Percentiles rank a stretch among this genome's conserved stretches.
Conservation (phyloP, 352 stramenopile species). For the Pythium myriotylum region DNA sequence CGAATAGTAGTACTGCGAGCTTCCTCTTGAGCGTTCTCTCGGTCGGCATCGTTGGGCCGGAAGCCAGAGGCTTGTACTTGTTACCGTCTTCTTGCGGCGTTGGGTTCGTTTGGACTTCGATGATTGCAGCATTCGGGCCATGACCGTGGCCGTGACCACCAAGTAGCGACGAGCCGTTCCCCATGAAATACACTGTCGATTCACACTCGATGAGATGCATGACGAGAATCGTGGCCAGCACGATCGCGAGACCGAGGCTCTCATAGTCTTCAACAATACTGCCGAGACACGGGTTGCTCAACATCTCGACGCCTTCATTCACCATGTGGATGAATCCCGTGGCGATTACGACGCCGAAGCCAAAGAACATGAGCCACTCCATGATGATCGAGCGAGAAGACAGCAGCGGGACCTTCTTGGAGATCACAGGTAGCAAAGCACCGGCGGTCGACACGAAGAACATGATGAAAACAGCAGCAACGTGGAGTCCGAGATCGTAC, state of each 20-base stretch:
- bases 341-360: conserved; percentile 63
- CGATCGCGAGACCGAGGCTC: conserved; percentile 52
- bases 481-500: conserved; percentile 54
- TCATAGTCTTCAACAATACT: conserved; percentile 53
- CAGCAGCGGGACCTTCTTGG: conserved; percentile 36
- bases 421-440: conserved; percentile 47
- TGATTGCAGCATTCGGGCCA: neutral
- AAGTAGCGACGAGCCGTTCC: conserved; percentile 21
- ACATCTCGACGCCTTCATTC: conserved; percentile 51
- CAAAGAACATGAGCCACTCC: conserved; percentile 56
- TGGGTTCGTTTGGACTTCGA: neutral
- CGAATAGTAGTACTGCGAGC: conserved; percentile 53
- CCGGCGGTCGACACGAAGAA: conserved; percentile 47
- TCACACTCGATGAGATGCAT: conserved; percentile 72
- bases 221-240: conserved; percentile 55
- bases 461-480: conserved; percentile 40
- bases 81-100: no score
- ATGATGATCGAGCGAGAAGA: conserved; percentile 43
- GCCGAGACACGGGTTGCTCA: conserved; percentile 63
- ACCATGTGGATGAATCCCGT: conserved; percentile 79
- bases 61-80: no score
- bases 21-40: conserved; percentile 29
- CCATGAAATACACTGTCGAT: conserved; percentile 50
- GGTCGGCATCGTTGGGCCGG: neutral
- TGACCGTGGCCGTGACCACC: conserved; percentile 38